These are phyloP conservation scores for Lenwebbia sp. DNA, from an alignment of 345 rosid species.

Conservation along the genomic window DNA sequence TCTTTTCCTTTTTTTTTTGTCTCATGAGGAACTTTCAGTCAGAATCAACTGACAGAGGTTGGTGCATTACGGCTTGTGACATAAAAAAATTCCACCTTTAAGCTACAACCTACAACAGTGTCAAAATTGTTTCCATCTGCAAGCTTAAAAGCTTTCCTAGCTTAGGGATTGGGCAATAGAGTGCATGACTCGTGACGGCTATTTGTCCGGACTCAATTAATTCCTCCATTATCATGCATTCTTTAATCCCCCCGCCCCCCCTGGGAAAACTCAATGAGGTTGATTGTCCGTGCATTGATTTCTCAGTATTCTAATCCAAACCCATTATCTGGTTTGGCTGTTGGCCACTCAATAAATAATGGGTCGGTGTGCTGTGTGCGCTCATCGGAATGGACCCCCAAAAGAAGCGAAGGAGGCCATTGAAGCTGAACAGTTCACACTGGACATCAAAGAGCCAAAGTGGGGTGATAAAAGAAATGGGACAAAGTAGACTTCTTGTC, in stretches of 20 bases:
- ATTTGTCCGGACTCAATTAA: constrained; percentile 25
- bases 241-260: constrained; percentile 2
- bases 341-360: constrained; percentile 37
- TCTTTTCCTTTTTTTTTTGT: background rate
- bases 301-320: background rate
- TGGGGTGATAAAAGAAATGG: constrained; percentile 11
- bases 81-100: background rate
- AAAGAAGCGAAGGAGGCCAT: background rate
- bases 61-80: constrained; percentile 15
- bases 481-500: constrained; percentile 1
- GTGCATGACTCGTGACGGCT: constrained; percentile 25
- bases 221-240: constrained; percentile 12
- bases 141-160: constrained; percentile 10
- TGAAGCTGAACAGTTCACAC: background rate
- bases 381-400: background rate
- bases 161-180: constrained; percentile 29
- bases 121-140: constrained; percentile 17
- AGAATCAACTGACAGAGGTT: constrained; percentile 13
- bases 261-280: background rate
- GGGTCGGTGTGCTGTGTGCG: constrained; percentile 2
- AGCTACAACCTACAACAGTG: constrained; percentile 17
- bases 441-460: background rate
- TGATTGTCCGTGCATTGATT: background rate
- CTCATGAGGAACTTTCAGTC: background rate
- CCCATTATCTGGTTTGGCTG: constrained; percentile 36